These are phyloP conservation scores for Arachis stenosperma DNA, from an alignment of 306 rosid genomes.

Conservation along the genomic window DNA sequence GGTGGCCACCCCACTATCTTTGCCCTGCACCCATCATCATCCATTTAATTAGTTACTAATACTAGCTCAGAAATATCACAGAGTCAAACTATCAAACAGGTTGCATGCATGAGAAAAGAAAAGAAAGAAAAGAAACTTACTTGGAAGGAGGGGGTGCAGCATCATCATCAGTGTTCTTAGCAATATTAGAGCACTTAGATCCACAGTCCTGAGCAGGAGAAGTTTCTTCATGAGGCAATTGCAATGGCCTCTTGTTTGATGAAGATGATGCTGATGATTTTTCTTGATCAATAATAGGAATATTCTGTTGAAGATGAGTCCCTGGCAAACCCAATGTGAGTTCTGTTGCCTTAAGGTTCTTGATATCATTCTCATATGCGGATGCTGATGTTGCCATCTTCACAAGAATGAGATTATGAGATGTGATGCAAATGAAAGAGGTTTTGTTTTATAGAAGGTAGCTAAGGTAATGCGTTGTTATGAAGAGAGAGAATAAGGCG, in stretches of 20 bases:
- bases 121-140: conserved; percentile 47
- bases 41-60: neutral
- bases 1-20: conserved; percentile 98
- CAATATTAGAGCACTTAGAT: conserved; percentile 40
- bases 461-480: neutral
- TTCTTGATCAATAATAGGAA: conserved; percentile 6
- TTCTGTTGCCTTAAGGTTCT: conserved; percentile 77
- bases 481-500: no score
- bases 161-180: conserved; percentile 31
- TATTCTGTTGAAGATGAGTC: conserved; percentile 40
- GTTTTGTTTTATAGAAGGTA: conserved; percentile 45
- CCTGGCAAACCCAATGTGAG: conserved; percentile 86
- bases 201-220: conserved; percentile 35
- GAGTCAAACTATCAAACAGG: neutral
- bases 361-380: conserved; percentile 60
- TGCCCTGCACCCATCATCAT: conserved; percentile 52
- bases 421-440: conserved; percentile 32
- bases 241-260: conserved; percentile 61
- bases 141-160: conserved; percentile 63
- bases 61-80: neutral
- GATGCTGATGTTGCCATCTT: conserved; percentile 56
- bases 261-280: no score
- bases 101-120: neutral
- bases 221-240: conserved; percentile 24
- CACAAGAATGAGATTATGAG: neutral